A percentile compares a stretch with the other conserved stretches of the same genome.
phyloP scores from a whole-genome alignment of 2,329 filamentous ascomycete species.

The Dactylellina cionopaga region DNA sequence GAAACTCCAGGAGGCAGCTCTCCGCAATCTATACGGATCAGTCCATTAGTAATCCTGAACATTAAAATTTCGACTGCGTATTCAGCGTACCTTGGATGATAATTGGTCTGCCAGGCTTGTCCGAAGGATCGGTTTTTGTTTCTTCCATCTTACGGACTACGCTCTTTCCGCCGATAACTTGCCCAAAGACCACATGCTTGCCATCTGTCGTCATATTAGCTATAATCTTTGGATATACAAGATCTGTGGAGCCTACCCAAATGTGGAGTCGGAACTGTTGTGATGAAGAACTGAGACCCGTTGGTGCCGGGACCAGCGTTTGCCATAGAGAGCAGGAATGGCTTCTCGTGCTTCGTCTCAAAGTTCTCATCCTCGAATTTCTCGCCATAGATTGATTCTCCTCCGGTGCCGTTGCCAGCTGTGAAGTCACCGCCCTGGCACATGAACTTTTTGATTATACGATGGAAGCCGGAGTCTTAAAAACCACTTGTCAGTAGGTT shows the following conservation, averaged over 20 bases:
- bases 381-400: slow-evolving; percentile 88
- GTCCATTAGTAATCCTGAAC: background rate
- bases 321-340: slow-evolving; percentile 91
- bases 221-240: background rate
- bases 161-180: slow-evolving; percentile 92
- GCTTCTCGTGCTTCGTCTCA: slow-evolving; percentile 88
- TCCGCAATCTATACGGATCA: slow-evolving; percentile 74
- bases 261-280: slow-evolving; percentile 68
- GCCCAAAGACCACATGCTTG: slow-evolving; percentile 97
- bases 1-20: slow-evolving; percentile 79
- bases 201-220: slow-evolving; percentile 69
- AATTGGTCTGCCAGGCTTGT: slow-evolving; percentile 80
- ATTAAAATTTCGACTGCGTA: background rate
- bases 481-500: too few species aligned
- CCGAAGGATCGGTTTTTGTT: slow-evolving; percentile 74
- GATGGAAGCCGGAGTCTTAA: slow-evolving; percentile 95
- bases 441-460: slow-evolving; percentile 98
- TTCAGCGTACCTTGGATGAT: slow-evolving; percentile 68
- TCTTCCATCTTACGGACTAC: slow-evolving; percentile 91
- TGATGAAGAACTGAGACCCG: slow-evolving; percentile 97
- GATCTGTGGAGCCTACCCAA: background rate
- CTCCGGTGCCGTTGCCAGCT: slow-evolving; percentile 85
- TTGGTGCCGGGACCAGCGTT: slow-evolving; percentile 97
- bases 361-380: slow-evolving; percentile 95
- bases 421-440: slow-evolving; percentile 84